These are phyloP conservation scores for Dioscorea zingiberensis DNA, from an alignment of 106 monocot genomes.

Conservation along the genomic window DNA sequence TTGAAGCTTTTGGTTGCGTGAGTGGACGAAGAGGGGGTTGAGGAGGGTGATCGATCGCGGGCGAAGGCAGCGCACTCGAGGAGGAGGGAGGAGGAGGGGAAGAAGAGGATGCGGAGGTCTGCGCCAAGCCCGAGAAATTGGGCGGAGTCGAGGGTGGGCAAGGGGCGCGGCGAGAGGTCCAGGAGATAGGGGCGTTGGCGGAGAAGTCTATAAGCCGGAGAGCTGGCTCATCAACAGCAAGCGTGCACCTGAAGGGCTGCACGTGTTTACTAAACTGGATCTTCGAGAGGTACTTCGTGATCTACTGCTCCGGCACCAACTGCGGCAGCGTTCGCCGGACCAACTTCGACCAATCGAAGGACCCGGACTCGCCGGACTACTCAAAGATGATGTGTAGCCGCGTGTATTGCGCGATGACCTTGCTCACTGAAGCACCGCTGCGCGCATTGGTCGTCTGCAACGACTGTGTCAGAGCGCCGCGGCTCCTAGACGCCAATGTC, in stretches of 20 bases:
- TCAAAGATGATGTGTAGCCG: slow-evolving; percentile 88
- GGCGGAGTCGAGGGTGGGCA: slow-evolving; percentile 29
- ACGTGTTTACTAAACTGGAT: slow-evolving; percentile 87
- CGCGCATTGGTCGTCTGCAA: slow-evolving; percentile 20
- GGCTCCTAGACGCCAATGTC: too few species aligned
- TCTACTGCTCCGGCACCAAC: too few species aligned
- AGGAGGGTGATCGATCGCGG: slow-evolving; percentile 78
- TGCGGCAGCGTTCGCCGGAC: too few species aligned
- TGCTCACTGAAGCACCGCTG: slow-evolving; percentile 17
- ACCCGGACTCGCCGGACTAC: too few species aligned
- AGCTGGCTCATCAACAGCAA: slow-evolving; percentile 70
- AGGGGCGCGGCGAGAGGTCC: slow-evolving; percentile 64
- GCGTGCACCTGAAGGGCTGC: slow-evolving; percentile 87
- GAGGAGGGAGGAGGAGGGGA: slow-evolving; percentile 38
- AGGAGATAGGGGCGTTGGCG: slow-evolving; percentile 76
- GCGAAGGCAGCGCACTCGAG: slow-evolving; percentile 66
- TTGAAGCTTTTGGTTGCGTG: too few species aligned
- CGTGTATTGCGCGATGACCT: slow-evolving; percentile 82
- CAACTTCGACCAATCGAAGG: too few species aligned
- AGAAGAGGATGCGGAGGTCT: slow-evolving; percentile 74
- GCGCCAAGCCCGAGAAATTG: slow-evolving; percentile 40
- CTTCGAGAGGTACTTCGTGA: slow-evolving; percentile 78
- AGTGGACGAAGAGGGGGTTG: slow-evolving; percentile 81
- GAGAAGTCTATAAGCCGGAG: slow-evolving; percentile 84
- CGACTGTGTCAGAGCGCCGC: too few species aligned